Evolutionary conservation across 1,284 basidiomycete genomes (phyloP), one percentile per base, ranked within the genome.

Genomic region (Phellinidium pouzarii): DNA sequence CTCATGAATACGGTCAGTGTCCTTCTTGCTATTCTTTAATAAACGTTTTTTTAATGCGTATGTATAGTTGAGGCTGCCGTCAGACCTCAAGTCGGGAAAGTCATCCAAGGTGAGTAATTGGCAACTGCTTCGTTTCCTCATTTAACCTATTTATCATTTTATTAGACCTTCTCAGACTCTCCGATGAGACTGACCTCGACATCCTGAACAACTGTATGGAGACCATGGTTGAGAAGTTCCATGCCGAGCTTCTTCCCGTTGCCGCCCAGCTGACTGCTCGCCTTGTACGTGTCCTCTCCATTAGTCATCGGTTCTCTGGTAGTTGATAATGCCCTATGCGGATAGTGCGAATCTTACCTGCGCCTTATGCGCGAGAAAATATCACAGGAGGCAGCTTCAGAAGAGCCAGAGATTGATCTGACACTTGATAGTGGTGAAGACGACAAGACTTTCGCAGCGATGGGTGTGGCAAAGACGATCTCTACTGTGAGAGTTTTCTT

Each of bases 151-250:
- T 36, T 11, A 48, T 26, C n/a, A 34, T 48, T 20, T 14, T 12
- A 1, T 41, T 59, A 86, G 91, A 91, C 64, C 73, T 94, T 22
- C 76, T 94, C 59, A 91, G 91, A 67, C 75, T 95, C 36, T 84
- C 87, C 5, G 89, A 94, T 64, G 90, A 94, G 68, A 91, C 90
- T 31, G 93, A 95, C 64, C 71, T 95, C 31, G 92, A 95, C 65
- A 78, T 91, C 43, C 73, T 95, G 47, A 92, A 90, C 61, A 74
- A 71, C 61, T 82, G 81, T 63, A 92, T 91, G 81, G 86, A 90
- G 62, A 80, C 82, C 27, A 84, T 95, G 76, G 92, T 95, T 6
- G 83, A 91, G 60, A 78, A 80, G 43, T 95, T 91, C 77, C 81
- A 88, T 61, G 80, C 80, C 1, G 89, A 95, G 69, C 73, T 95